phyloP scores from a whole-genome alignment of 305 asterid genomes.

The Solanum aculeatissimum region DNA sequence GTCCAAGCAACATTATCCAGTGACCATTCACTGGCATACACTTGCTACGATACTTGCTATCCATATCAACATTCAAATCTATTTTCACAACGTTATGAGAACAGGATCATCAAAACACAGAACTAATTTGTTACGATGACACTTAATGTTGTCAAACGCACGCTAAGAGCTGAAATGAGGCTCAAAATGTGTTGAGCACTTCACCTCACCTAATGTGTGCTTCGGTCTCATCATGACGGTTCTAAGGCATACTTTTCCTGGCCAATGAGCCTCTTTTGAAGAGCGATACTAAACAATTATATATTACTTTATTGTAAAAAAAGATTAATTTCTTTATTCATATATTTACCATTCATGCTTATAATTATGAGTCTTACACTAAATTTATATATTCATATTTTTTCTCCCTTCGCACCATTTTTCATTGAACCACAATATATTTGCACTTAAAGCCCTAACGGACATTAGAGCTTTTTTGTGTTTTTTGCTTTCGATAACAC shows the following conservation, averaged over 20 bases:
- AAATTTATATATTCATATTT: no score
- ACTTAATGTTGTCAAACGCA: neutral
- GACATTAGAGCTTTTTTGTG: neutral
- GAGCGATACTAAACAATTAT: neutral
- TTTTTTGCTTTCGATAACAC: neutral
- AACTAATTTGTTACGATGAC: neutral
- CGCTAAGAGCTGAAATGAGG: neutral
- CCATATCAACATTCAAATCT: neutral
- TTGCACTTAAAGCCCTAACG: neutral
- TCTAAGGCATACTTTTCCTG: neutral
- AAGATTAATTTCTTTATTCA: neutral
- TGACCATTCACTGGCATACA: neutral
- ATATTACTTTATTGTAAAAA: neutral
- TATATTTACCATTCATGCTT: neutral
- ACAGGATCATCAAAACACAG: neutral
- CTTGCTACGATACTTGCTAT: neutral
- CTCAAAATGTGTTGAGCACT: neutral
- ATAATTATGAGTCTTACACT: neutral
- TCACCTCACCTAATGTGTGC: neutral
- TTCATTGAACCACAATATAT: neutral
- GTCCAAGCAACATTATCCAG: neutral
- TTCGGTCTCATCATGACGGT: neutral
- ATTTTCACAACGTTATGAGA: neutral
- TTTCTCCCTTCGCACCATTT: neutral
- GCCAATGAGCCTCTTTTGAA: neutral